phyloP scores from a whole-genome alignment of 306 rosid species.

The Prunus armeniaca region DNA sequence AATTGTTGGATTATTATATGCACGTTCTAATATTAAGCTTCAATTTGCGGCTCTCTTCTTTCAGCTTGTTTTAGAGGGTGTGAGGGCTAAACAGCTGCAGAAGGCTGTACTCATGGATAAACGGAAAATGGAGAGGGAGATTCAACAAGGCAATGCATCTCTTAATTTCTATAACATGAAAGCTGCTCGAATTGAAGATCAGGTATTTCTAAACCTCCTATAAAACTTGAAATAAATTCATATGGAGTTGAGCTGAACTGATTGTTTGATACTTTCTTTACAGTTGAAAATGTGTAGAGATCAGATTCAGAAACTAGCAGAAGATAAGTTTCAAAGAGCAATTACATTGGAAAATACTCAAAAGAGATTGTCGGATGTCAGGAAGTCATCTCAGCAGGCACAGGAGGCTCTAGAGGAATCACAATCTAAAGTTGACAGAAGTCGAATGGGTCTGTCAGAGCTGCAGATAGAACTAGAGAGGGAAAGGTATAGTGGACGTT shows the following conservation, averaged over 20 bases:
- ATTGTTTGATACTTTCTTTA: constrained; percentile 27
- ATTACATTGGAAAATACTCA: constrained; percentile 50
- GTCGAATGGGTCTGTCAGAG: constrained; percentile 54
- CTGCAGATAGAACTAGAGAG: constrained; percentile 70
- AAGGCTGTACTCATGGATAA: constrained; percentile 61
- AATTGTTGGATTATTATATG: background rate
- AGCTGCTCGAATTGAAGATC: constrained; percentile 73
- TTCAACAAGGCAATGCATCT: constrained; percentile 65
- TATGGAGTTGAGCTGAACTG: background rate
- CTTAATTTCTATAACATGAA: constrained; percentile 65
- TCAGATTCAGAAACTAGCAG: constrained; percentile 55
- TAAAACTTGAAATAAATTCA: background rate
- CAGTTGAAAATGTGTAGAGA: constrained; percentile 77
- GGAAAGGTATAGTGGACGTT: constrained; percentile 57
- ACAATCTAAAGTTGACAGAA: constrained; percentile 54
- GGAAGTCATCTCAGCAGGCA: constrained; percentile 60
- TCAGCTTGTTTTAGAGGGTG: constrained; percentile 93
- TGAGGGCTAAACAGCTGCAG: constrained; percentile 65
- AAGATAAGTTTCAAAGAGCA: constrained; percentile 57
- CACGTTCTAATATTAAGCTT: background rate
- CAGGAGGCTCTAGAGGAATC: constrained; percentile 52
- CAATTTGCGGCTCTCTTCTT: constrained; percentile 7
- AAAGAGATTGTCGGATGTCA: constrained; percentile 60
- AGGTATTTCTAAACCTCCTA: constrained; percentile 47
- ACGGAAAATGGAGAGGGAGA: constrained; percentile 55